phyloP scores from a whole-genome alignment of 2,329 filamentous ascomycete species.

The Stagonosporopsis cucurbitacearum region DNA sequence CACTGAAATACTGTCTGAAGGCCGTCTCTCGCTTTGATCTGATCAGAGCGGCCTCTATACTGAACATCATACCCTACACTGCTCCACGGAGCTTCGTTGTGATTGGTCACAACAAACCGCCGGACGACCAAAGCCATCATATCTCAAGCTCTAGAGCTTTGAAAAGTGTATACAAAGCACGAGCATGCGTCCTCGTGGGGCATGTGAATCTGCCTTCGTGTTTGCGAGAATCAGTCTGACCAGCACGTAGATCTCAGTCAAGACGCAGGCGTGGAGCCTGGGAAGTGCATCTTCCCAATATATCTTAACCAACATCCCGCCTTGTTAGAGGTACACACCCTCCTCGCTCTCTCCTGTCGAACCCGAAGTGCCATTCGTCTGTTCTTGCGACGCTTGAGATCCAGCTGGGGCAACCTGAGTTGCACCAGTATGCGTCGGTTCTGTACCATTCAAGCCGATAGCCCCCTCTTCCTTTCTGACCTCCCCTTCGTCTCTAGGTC shows the following conservation, averaged over 20 bases:
- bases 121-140: background rate
- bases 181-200: background rate
- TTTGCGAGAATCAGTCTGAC: background rate
- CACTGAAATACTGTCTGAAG: background rate
- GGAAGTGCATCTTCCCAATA: background rate
- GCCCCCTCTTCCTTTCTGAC: constrained; percentile 16
- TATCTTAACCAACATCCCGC: background rate
- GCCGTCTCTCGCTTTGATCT: background rate
- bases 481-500: constrained; percentile 36
- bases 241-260: background rate
- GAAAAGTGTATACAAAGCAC: background rate
- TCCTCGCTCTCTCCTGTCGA: constrained; percentile 10
- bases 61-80: background rate
- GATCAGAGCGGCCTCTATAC: background rate
- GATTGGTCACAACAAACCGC: background rate
- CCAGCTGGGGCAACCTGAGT: background rate
- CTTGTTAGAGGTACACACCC: constrained; percentile 12
- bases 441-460: constrained; percentile 2
- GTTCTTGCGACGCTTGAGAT: background rate
- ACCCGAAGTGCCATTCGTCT: background rate
- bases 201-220: background rate
- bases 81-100: background rate
- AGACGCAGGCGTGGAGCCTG: background rate
- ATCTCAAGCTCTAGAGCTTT: background rate
- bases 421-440: constrained; percentile 1